Evolutionary conservation across 495 filamentous ascomycete genomes (phyloP).

Genomic region (Poronia punctata): DNA sequence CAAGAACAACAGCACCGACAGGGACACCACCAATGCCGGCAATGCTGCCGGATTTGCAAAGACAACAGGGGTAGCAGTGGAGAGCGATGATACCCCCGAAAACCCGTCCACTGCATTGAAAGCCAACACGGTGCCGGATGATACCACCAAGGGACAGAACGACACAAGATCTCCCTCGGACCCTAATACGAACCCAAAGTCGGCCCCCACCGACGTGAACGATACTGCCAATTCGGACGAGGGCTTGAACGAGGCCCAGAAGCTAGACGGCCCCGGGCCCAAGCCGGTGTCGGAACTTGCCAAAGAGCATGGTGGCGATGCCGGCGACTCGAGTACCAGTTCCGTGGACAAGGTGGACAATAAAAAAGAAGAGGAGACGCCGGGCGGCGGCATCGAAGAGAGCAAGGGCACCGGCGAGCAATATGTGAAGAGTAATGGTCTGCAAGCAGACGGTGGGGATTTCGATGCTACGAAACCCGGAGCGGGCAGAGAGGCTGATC

Average conservation of each 20-base stretch:
- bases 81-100: conserved; percentile 12
- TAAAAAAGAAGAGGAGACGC: conserved; percentile 7
- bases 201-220: conserved; percentile 22
- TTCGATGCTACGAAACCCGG: conserved; percentile 55
- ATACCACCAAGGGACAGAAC: conserved; percentile 30
- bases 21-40: conserved; percentile 6
- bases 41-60: conserved; percentile 19
- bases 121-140: conserved; percentile 14
- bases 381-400: conserved; percentile 32
- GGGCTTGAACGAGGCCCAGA: conserved; percentile 20
- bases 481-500: conserved; percentile 57
- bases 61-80: conserved; percentile 13
- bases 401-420: conserved; percentile 41
- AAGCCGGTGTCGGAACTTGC: conserved; percentile 34
- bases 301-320: conserved; percentile 36
- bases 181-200: conserved; percentile 23
- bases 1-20: too few species aligned
- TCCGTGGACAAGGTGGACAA: conserved; percentile 1
- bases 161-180: conserved; percentile 30
- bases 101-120: conserved; percentile 22
- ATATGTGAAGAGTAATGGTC: conserved; percentile 46
- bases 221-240: conserved; percentile 26
- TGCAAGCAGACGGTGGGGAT: conserved; percentile 49
- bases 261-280: conserved; percentile 37
- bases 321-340: conserved; percentile 13